A percentile compares a stretch with the other conserved stretches of the same genome.
These are phyloP conservation scores for Arthrobotrys sphaeroides DNA, from an alignment of 2,329 filamentous ascomycete species.

Conservation along the genomic window DNA sequence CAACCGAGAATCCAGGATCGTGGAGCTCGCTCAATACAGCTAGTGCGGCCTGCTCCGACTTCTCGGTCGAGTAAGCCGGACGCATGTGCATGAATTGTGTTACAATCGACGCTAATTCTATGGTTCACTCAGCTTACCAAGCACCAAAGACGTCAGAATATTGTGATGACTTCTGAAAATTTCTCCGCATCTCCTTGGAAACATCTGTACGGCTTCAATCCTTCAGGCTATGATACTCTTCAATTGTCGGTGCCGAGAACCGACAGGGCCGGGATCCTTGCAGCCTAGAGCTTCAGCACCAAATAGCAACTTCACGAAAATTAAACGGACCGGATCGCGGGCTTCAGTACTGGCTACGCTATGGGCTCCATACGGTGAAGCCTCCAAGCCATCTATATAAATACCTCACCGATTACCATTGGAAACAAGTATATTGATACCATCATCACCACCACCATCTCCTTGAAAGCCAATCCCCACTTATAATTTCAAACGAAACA, in stretches of 20 bases:
- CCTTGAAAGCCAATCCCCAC: no score
- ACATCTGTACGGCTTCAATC: not conserved
- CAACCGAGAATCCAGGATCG: conserved; percentile 8
- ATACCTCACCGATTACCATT: not conserved
- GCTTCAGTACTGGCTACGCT: not conserved
- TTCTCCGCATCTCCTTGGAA: conserved; percentile 38
- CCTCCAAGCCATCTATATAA: conserved; percentile 14
- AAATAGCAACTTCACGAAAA: not conserved
- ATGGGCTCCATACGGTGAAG: not conserved
- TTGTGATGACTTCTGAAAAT: not conserved
- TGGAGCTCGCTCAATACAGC: conserved; percentile 24
- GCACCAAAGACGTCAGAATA: not conserved
- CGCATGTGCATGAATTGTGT: conserved; percentile 21
- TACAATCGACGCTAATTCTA: not conserved
- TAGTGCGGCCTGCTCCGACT: conserved; percentile 5
- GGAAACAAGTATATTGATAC: not conserved
- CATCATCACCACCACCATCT: not conserved
- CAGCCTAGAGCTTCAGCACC: not conserved
- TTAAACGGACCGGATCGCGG: not conserved
- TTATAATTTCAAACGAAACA: no score
- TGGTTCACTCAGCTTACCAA: conserved; percentile 17
- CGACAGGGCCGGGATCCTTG: not conserved
- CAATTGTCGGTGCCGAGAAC: not conserved
- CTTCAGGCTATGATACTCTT: not conserved
- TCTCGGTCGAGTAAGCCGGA: conserved; percentile 15